These are phyloP conservation scores for Microbotryomycetes sp. DNA, from an alignment of 1,284 basidiomycete genomes.

Conservation along the genomic window DNA sequence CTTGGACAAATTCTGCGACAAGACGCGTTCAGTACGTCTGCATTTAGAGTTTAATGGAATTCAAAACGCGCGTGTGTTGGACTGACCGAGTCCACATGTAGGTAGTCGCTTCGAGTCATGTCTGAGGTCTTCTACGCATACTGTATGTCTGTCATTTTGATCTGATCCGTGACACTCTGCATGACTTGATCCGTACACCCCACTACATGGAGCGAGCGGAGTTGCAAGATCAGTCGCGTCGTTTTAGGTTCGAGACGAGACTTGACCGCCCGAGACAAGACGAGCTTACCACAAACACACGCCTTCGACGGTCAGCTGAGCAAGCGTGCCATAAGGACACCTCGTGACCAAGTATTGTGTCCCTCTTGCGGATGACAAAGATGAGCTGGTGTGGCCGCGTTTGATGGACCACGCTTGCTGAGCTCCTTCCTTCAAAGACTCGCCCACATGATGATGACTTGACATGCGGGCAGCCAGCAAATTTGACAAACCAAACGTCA, in stretches of 20 bases:
- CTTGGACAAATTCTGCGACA: constrained; percentile 11
- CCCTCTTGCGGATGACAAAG: too few relatives aligned
- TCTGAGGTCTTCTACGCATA: constrained; percentile 22
- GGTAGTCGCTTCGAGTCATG: not conserved
- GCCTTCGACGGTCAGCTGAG: constrained; percentile 6
- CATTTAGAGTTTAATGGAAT: not conserved
- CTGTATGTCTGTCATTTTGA: constrained; percentile 18
- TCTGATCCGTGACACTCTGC: constrained; percentile 11
- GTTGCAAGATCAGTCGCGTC: not conserved
- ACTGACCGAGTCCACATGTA: constrained; percentile 17
- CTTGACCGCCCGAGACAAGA: not conserved
- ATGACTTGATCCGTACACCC: not conserved
- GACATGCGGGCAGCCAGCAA: constrained; percentile 9
- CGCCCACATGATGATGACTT: not conserved
- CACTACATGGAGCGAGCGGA: not conserved
- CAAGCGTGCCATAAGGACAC: constrained; percentile 6
- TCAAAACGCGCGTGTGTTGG: not conserved
- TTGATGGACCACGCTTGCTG: not conserved
- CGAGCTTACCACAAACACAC: constrained; percentile 15
- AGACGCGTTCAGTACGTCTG: not conserved
- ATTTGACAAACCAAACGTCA: constrained; percentile 13
- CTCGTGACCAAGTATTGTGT: constrained; percentile 5
- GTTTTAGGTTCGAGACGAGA: not conserved
- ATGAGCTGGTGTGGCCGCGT: not conserved
- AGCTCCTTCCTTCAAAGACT: not conserved